A percentile compares a stretch with the other conserved stretches of the same genome.
Evolutionary conservation across 2,329 filamentous ascomycete species (phyloP).

Genomic region (Scedosporium minutisporum): DNA sequence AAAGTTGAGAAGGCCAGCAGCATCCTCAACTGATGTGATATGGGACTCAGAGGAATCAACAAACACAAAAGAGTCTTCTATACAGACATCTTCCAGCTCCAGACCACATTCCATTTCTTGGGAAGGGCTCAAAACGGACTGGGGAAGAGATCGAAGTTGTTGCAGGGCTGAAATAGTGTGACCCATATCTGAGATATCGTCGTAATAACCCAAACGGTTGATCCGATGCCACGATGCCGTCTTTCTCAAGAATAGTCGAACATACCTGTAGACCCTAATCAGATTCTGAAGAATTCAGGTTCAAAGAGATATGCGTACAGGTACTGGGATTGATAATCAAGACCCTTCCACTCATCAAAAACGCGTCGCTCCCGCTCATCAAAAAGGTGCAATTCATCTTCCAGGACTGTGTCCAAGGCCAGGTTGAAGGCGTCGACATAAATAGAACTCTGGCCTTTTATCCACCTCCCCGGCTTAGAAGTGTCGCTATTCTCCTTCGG

Average conservation of each 20-base stretch:
- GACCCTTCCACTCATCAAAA: slow-evolving; percentile 62
- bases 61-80: slow-evolving; percentile 60
- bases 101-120: slow-evolving; percentile 18
- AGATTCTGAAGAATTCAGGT: neutral
- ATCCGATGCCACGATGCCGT: slow-evolving; percentile 85
- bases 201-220: slow-evolving; percentile 66
- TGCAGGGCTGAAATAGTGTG: slow-evolving; percentile 59
- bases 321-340: slow-evolving; percentile 83
- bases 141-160: slow-evolving; percentile 43
- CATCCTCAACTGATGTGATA: slow-evolving; percentile 73
- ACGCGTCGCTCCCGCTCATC: slow-evolving; percentile 66
- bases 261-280: slow-evolving; percentile 51
- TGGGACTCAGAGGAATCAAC: slow-evolving; percentile 66
- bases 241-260: slow-evolving; percentile 86
- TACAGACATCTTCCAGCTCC: slow-evolving; percentile 29
- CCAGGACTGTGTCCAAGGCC: slow-evolving; percentile 77
- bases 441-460: slow-evolving; percentile 72
- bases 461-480: slow-evolving; percentile 38
- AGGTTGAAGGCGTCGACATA: slow-evolving; percentile 97
- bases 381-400: slow-evolving; percentile 83
- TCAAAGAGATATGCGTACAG: slow-evolving; percentile 46
- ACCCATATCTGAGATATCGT: slow-evolving; percentile 69
- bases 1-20: slow-evolving; percentile 68
- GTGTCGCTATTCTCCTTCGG: neutral
- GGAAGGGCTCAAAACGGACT: slow-evolving; percentile 9